Evolutionary conservation across 441 rosid genomes (phyloP).

Genomic region (Euphorbia corollata): DNA sequence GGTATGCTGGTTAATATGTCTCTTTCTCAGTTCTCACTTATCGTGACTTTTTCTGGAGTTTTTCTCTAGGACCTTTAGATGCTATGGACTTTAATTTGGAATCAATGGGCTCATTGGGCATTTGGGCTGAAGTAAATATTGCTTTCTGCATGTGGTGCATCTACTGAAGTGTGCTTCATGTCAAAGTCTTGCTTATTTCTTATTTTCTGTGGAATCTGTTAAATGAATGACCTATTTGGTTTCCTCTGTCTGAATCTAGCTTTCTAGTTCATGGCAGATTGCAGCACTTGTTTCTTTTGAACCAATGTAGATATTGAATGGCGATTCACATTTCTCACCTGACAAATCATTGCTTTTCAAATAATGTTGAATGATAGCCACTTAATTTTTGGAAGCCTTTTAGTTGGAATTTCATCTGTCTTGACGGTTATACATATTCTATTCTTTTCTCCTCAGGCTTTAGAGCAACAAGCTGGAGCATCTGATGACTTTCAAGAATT

Average conservation of each 20-base stretch:
- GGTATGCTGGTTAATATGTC: conserved; percentile 34
- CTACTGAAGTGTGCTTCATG: neutral
- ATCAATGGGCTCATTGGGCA: neutral
- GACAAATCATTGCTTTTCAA: conserved; percentile 1
- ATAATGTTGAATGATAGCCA: neutral
- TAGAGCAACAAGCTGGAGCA: conserved; percentile 47
- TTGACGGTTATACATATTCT: neutral
- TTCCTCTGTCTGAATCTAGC: neutral
- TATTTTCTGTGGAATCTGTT: neutral
- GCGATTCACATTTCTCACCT: neutral
- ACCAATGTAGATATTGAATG: neutral
- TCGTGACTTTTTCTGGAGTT: neutral
- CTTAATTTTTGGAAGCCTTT: neutral
- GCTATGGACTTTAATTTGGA: neutral
- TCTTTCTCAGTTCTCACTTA: neutral
- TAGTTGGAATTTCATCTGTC: conserved; percentile 3
- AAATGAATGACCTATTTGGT: neutral
- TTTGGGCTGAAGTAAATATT: conserved; percentile 4
- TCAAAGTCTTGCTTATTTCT: neutral
- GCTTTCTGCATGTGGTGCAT: neutral
- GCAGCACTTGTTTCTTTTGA: neutral
- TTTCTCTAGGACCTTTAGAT: conserved; percentile 4
- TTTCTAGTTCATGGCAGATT: neutral
- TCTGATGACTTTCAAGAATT: conserved; percentile 69
- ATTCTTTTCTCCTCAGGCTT: conserved; percentile 31